These are phyloP conservation scores for Chaetomium fimeti DNA, from an alignment of 495 filamentous ascomycete genomes.

Conservation along the genomic window DNA sequence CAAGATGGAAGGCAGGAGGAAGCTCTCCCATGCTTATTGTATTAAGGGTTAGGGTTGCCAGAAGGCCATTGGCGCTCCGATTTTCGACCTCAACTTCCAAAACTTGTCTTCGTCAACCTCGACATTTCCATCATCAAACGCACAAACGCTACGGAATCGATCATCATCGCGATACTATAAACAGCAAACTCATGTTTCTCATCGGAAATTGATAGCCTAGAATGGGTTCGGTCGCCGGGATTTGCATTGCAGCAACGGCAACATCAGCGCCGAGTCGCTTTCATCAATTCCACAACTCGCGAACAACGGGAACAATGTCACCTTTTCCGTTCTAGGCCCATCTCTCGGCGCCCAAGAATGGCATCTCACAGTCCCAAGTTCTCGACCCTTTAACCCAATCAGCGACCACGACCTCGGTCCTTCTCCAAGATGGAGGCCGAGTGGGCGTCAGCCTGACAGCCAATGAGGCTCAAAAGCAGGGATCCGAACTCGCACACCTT, in stretches of 20 bases:
- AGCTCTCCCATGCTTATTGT: background rate
- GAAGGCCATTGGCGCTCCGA: no score
- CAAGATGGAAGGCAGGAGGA: background rate
- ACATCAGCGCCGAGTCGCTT: background rate
- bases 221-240: conserved; percentile 4
- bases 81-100: background rate
- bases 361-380: conserved; percentile 28
- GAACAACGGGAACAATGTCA: conserved; percentile 1
- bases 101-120: background rate
- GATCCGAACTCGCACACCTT: conserved; percentile 38
- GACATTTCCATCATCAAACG: no score
- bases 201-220: conserved; percentile 14
- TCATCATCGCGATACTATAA: conserved; percentile 2
- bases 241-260: conserved; percentile 12
- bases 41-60: background rate
- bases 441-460: conserved; percentile 33
- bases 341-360: conserved; percentile 18
- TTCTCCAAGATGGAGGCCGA: conserved; percentile 35
- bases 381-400: conserved; percentile 32
- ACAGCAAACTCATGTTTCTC: background rate
- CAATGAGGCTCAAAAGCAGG: conserved; percentile 42
- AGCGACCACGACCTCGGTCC: conserved; percentile 21
- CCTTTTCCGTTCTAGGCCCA: conserved; percentile 14
- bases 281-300: conserved; percentile 10
- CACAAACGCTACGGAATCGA: background rate